A percentile compares a stretch with the other conserved stretches of the same genome.
These are phyloP conservation scores for Passiflora organensis DNA, from an alignment of 345 rosid genomes.

Conservation along the genomic window DNA sequence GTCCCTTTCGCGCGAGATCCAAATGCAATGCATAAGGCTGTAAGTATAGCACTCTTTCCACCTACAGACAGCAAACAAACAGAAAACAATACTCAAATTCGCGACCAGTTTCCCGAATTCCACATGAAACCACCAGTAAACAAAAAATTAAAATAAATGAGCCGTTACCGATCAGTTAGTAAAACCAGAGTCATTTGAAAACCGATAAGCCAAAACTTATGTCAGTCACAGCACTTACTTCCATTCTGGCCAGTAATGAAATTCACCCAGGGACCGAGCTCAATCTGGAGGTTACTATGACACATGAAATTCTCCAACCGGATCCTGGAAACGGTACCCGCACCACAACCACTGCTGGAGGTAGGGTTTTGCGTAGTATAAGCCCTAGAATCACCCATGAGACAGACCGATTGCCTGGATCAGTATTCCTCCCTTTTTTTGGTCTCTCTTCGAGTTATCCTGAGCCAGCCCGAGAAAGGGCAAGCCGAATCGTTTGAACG, in stretches of 20 bases:
- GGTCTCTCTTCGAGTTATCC: too few species aligned
- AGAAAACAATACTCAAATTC: too few species aligned
- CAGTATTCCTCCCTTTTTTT: too few species aligned
- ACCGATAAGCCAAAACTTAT: too few species aligned
- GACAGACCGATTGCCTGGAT: too few species aligned
- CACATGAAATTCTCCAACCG: slow-evolving; percentile 92
- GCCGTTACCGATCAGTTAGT: too few species aligned
- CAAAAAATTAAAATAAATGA: not conserved
- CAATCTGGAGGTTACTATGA: slow-evolving; percentile 71
- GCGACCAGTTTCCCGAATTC: too few species aligned
- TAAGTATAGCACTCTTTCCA: slow-evolving; percentile 88
- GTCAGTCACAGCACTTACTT: slow-evolving; percentile 42
- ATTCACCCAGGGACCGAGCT: slow-evolving; percentile 82
- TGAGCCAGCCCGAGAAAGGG: too few species aligned
- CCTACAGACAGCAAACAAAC: slow-evolving; percentile 33
- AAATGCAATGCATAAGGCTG: slow-evolving; percentile 86
- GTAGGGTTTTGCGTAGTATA: slow-evolving; percentile 12
- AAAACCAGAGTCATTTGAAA: too few species aligned
- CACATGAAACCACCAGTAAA: too few species aligned
- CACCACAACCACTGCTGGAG: slow-evolving; percentile 40
- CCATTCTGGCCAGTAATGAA: slow-evolving; percentile 97
- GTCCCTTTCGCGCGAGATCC: slow-evolving; percentile 92
- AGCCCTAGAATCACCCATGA: slow-evolving; percentile 48
- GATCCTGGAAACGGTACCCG: slow-evolving; percentile 64
- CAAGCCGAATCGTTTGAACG: too few species aligned